Evolutionary conservation across 371 early-diverging fungal genomes (phyloP), one percentile per base, ranked within the genome.

Genomic region (Fennellomyces sp.): DNA sequence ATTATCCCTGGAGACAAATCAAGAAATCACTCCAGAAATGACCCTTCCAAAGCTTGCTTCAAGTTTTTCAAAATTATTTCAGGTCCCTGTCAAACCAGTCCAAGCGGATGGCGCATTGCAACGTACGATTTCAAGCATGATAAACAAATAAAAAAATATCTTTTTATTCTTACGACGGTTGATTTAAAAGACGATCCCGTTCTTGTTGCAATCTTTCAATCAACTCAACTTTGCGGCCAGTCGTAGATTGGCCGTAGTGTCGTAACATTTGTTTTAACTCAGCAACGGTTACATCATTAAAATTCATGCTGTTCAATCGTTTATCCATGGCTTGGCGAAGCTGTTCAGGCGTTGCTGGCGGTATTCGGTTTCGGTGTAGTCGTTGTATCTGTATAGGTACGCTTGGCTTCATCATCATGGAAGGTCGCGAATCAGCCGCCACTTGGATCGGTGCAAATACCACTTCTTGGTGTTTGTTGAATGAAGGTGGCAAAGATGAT

Each of bases 251-350:
- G 10, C 68, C 66, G 33, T 68, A 64, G 29, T 65, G 63, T 12
- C 88, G 69, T 30, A 90, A 64, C 74, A 87, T 73, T 27, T 88
- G 87, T 61, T 90, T 90, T 30, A 90, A 76, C 60, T 88, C 88
- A 30, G 82, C 69, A 0, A 90, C 90, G 0, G 90, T 88, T 17
- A 88, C 76, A 67, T 87, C 87, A 19, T 82, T 80, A 66, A 87
- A 86, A 54, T 90, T 80, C 30, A 84, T 74, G 17, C 73, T 70
- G 31, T 75, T 72, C 48, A 88, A 73, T 21, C 73, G 78, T 38
- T 83, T 78, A 62, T 86, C 84, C 47, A 87, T 67, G 33, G 66
- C 61, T 8, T 63, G 67, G 57, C 74, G 78, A 6, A 26, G 30
- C 27, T 61, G 31, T 33, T 52, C 54, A 0, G 61, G 61, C 17